Evolutionary conservation across 2,329 filamentous ascomycete species (phyloP).

Genomic region (Ascochyta lentis): DNA sequence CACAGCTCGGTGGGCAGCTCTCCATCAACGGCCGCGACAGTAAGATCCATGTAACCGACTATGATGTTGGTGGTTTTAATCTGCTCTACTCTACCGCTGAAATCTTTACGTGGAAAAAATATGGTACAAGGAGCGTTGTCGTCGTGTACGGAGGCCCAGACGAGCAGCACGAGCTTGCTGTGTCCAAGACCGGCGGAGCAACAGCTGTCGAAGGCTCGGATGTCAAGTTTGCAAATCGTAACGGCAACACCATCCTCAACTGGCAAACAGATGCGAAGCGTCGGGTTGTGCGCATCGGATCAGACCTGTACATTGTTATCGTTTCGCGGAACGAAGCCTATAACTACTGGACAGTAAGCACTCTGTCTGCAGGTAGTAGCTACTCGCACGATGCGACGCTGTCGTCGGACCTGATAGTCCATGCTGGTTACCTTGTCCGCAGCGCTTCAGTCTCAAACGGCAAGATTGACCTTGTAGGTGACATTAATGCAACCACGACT

Average conservation of each 20-base stretch:
- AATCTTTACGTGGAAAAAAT: constrained; percentile 69
- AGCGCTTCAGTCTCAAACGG: constrained; percentile 61
- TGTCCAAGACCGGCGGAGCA: constrained; percentile 42
- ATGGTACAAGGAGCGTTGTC: constrained; percentile 62
- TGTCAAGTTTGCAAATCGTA: constrained; percentile 44
- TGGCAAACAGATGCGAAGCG: constrained; percentile 61
- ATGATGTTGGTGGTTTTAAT: constrained; percentile 62
- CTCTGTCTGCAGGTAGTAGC: constrained; percentile 13
- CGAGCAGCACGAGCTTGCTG: constrained; percentile 67
- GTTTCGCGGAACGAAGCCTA: constrained; percentile 70
- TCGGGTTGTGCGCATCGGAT: constrained; percentile 56
- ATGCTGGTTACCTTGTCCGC: constrained; percentile 68
- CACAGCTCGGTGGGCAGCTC: constrained; percentile 61
- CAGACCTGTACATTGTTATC: constrained; percentile 59
- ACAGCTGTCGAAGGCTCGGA: constrained; percentile 48
- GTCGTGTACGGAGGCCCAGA: constrained; percentile 67
- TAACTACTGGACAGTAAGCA: constrained; percentile 67
- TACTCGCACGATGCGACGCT: constrained; percentile 23
- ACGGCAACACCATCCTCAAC: constrained; percentile 55
- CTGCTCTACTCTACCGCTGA: constrained; percentile 72
- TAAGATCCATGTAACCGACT: constrained; percentile 70
- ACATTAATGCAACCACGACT: constrained; percentile 71
- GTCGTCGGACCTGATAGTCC: constrained; percentile 58
- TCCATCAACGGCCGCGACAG: constrained; percentile 68
- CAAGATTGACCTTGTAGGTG: constrained; percentile 68